Base-by-base conservation (phyloP, 1,139 yeast species). In the Taphrina deformans region DNA sequence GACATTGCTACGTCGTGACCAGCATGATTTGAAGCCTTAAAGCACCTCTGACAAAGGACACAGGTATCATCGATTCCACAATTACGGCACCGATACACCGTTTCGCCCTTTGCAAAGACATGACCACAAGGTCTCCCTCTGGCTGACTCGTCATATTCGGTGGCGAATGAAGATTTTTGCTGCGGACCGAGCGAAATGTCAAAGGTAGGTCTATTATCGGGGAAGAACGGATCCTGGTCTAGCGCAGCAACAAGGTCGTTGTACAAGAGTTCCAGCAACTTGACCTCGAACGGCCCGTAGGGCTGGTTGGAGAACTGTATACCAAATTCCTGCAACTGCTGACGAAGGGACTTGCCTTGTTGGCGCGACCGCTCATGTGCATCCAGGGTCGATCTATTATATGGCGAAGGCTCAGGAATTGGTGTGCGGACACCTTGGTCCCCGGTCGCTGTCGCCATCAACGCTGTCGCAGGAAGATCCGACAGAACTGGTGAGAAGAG, bases 41-140 rank as follows among this genome's bases (percentile, higher is more conserved):
- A 93, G 73, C 99, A 93, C 69, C 82, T 79, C 7, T 86, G 82
- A 73, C 99, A 93, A 27, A 93, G 77, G 0, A 93, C 96, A 76
- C 96, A 88, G 0, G 96, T 86, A 62, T 89, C 96, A 73, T 89
- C 96, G 63, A 82, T 81, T 0, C 91, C 93, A 75, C 97, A 90
- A 0, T 96, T 89, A 55, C 83, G 73, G 71, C 97, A 90, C 53
- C 95, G 79, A 73, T 88, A 88, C 2, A 91, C 87, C 0, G 96
- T 93, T 72, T 90, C 96, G n/a, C 96, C 96, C 64, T 85, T 83
- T 53, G 84, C 79, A 71, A 90, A 88, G 63, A 86, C 85, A 40
- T 88, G 79, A 1, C 91, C 88, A 75, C 97, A 90, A 0, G 96
- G 63, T 16, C 51, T 41, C 12, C 65, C 65, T 6, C 53, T 33